Evolutionary conservation across 2,329 filamentous ascomycete genomes (phyloP), one percentile per base, ranked within the genome.

Genomic region (Pseudocercospora cruenta): DNA sequence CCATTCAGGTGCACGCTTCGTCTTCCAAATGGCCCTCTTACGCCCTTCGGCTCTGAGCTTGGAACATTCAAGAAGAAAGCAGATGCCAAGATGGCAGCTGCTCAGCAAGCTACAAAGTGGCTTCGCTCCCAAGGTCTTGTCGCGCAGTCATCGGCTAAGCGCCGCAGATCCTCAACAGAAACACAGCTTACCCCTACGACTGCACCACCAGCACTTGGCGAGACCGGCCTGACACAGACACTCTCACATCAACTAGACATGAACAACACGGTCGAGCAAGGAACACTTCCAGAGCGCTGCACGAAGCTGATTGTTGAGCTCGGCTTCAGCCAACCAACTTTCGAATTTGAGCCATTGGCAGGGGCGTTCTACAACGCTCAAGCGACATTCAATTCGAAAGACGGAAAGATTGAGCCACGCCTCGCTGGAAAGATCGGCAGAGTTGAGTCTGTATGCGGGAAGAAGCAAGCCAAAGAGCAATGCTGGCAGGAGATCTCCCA

Each of bases 381-480:
- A 1, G 81, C 79, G 36, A 72, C 62, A 47, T 83, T 82, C 67
- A 26, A 21, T 6, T 54, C 63, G 2, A 26, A 60, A 22, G 75
- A 76, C 24, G 66, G 64, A 7, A 21, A 58, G 0, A 58, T 60
- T 4, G 71, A 75, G 55, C 71, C 75, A 1, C 69, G 70, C 8
- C 71, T 80, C 3, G 69, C 71, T 2, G 77, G 77, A 0, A 75
- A 77, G 2, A 71, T 85, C 19, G 83, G 81, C 24, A 73, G 80
- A 62, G 79, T 83, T 1, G 66, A 74, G 0, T 75, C 80, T 62
- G 74, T 85, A 0, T 81, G 75, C 67, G 84, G 84, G 2, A 82
- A 81, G 77, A 84, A 83, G 74, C 81, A 77, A 57, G 82, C 83
- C 0, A 84, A 81, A 72, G 81, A 85, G 65, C 78, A 80, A 67